Evolutionary conservation across 2,329 filamentous ascomycete genomes (phyloP), one percentile per base, ranked within the genome.

Genomic region (Pseudogymnoascus sp.): DNA sequence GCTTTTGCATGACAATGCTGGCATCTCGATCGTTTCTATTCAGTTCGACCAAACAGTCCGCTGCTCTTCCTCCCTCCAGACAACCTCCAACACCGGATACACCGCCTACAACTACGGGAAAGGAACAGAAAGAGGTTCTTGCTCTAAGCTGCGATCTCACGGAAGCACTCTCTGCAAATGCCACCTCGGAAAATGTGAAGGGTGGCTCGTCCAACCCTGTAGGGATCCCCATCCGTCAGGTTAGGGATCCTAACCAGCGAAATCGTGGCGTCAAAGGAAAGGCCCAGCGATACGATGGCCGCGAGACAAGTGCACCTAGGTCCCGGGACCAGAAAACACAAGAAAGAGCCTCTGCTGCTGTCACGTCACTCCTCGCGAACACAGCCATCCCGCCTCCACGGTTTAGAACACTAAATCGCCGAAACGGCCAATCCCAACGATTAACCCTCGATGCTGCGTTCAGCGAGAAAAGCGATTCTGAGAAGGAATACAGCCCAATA

Each of bases 361-460:
- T 87, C 28, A 82, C 82, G 5, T 82, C 82, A 11, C 74, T 87
- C 28, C 74, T 87, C 34, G 84, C 84, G 32, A 76, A 84, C 60
- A 87, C 84, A 30, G 80, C 78, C 64, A 87, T 87, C 58, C 84
- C 76, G 65, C 71, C 79, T 58, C 72, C 77, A 65, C 77, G 73
- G 60, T 70, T 62, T 41, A 64, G 63, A 28, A 65, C 59, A 32
- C 35, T 60, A 35, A 67, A 67, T 39, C 61, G 58, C 47, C 63
- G 64, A 28, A 65, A 60, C 16, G 58, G 61, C 47, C 59, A 65
- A 54, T 47, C 64, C 11, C 70, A 70, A 60, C 72, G 74, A 58
- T 76, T 85, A 73, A 83, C 81, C 0, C 78, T 84, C 9, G 80
- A 83, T 62, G 80, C 80, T 6, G 79, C 84, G 58, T 77, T 84